These are phyloP conservation scores for Kalanchoe fedtschenkoi DNA, from an alignment of 164 flowering plant species.

Conservation along the genomic window DNA sequence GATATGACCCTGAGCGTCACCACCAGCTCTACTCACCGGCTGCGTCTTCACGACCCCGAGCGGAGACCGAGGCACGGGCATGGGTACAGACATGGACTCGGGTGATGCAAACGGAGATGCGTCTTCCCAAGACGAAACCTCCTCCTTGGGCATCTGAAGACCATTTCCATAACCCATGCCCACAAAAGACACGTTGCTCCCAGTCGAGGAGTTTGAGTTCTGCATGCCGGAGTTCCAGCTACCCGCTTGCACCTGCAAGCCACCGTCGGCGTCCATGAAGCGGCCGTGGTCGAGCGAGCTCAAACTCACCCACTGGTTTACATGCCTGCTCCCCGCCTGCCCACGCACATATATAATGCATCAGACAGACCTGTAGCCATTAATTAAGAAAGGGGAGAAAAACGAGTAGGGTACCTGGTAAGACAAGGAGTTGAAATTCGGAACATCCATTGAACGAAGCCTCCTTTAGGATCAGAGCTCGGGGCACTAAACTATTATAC, in stretches of 20 bases:
- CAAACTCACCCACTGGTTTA: background rate
- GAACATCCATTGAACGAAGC: background rate
- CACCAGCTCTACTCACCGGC: background rate
- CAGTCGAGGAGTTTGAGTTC: background rate
- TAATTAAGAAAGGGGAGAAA: background rate
- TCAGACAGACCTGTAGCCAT: background rate
- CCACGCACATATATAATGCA: background rate
- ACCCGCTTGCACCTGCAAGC: background rate
- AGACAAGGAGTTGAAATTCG: background rate
- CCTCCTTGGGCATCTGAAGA: background rate
- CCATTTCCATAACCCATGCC: background rate
- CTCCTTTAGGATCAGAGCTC: background rate
- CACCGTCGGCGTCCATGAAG: too few species aligned
- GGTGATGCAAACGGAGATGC: background rate
- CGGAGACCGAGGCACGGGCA: background rate
- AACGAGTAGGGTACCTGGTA: background rate
- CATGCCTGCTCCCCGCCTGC: background rate
- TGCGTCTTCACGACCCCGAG: background rate
- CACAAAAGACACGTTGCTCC: background rate
- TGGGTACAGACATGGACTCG: background rate
- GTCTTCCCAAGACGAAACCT: constrained; percentile 3
- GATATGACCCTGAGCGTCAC: constrained; percentile 7
- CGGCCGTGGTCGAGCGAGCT: background rate
- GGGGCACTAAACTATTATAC: background rate
- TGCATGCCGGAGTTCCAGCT: background rate